Evolutionary conservation across 139 green algal species (phyloP), one percentile per base, ranked within the genome.

Genomic region (Picochlorum sp.): DNA sequence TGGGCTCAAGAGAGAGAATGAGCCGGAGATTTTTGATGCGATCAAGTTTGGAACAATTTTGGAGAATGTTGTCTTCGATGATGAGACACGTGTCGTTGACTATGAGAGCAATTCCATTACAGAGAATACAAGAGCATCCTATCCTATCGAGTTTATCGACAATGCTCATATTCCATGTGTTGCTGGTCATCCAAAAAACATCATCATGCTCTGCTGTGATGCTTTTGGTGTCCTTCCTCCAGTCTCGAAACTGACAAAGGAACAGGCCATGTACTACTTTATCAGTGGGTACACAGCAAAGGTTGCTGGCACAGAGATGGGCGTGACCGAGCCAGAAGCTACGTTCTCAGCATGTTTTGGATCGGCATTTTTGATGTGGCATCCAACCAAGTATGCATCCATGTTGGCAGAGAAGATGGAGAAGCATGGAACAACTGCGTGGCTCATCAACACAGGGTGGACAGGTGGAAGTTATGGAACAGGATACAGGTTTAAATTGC

Each of bases 191-290:
- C 91, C 91, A 60, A 86, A 88, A 69, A 92, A 95, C 70, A 79
- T 98, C 41, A 85, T 95, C 67, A 70, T 95, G 60, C 77, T 95
- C 20, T 85, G 77, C 70, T 92, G 86, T 72, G 88, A 95, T 71
- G 91, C 91, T 4, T 97, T 97, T 76, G 92, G 92, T 23, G 90
- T 97, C 66, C 81, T 97, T 71, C 90, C 90, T 0, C 90, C 90
- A 14, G 85, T 97, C 20, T 74, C 69, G 52, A 81, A 78, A 54
- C 83, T 97, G 18, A 92, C 78, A 18, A 71, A 68, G 28, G 85
- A 90, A 69, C 92, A 98, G 75, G 92, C 90, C 30, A 97, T 98
- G 91, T 98, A 97, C 74, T 88, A 95, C 68, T 98, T 97, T 72
- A 86, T 98, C 60, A 85, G 65, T 9, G 93, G 92, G 15, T 98